Base-by-base conservation (phyloP, 176 grass and related monocot genomes). In the Panicum miliaceum region DNA sequence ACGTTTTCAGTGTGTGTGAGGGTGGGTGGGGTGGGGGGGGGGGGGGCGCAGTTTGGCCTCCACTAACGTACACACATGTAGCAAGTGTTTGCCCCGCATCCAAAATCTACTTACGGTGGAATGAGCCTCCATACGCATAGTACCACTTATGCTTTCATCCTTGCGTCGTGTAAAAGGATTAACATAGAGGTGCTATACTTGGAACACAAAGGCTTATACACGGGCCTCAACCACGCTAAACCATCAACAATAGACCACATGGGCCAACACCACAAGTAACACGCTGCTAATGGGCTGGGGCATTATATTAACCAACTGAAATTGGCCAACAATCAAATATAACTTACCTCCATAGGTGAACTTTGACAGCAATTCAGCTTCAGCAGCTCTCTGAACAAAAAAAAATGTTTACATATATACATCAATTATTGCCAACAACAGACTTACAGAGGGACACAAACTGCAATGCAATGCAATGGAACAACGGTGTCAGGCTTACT, bases 341-440 rank as follows among this genome's bases (percentile, higher is more conserved):
- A 73, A 77, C 72, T 84, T 59, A 94, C 92, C 92, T 86, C 95
- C 92, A 69, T 98, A 97, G 26, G 92, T 90, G 85, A 97, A 97
- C 74, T 90, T 93, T 10, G 89, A 86, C 65, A 98, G 57, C 45
- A 98, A 80, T 87, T 98, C 95, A 75, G 92, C 90, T 87, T 98
- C 95, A 85, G 95, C 89, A 77, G 92, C 92, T 86, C 90, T 98
- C 95, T 97, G 38, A 70, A 80, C 58, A 70, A 15, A 76, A 68
- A 65, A 64, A 77, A 77, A 14, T 32, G 29, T 32, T 32, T 32
- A 32, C 29, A 7, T 47, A 23, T 71, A 26, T 14, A 70, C 14
- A 70, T 82, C 5, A 69, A n/a, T 48, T 29, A 6, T 50, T 76
- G 34, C 3, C 14, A 58, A 59, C 7, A 35, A 57, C 16, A 13